These are phyloP conservation scores for Leucoagaricus sp. DNA, from an alignment of 1,284 basidiomycete genomes.

Conservation along the genomic window DNA sequence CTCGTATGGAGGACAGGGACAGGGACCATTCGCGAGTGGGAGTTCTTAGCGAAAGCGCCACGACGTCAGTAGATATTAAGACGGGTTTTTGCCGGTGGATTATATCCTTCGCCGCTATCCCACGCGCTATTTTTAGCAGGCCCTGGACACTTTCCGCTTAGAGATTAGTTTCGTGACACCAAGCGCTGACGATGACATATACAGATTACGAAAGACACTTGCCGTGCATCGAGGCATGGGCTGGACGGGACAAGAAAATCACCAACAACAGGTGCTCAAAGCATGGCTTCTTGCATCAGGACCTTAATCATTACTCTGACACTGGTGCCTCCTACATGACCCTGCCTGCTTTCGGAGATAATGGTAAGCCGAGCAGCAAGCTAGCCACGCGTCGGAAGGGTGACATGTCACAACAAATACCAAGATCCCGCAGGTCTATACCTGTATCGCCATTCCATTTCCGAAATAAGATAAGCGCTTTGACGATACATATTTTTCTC, in stretches of 20 bases:
- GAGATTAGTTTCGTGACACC: not conserved
- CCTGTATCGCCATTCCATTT: not conserved
- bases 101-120: not conserved
- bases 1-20: slow-evolving; percentile 10
- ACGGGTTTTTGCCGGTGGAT: not conserved
- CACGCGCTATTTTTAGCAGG: not conserved
- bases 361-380: not conserved
- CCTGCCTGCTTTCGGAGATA: not conserved
- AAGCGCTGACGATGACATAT: not conserved
- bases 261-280: too few relatives aligned
- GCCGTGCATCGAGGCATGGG: not conserved
- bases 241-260: not conserved
- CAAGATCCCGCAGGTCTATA: not conserved
- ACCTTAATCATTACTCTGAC: too few relatives aligned
- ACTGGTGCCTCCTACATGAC: not conserved
- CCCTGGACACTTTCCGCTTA: not conserved
- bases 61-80: not conserved
- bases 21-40: slow-evolving; percentile 15
- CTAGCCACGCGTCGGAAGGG: not conserved
- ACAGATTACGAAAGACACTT: not conserved
- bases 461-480: not conserved
- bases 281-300: too few relatives aligned
- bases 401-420: not conserved
- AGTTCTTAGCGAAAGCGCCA: not conserved
- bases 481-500: not conserved